Base-by-base conservation (phyloP, 2,329 filamentous ascomycete genomes). In the Cephalotrichum gorgonifer region DNA sequence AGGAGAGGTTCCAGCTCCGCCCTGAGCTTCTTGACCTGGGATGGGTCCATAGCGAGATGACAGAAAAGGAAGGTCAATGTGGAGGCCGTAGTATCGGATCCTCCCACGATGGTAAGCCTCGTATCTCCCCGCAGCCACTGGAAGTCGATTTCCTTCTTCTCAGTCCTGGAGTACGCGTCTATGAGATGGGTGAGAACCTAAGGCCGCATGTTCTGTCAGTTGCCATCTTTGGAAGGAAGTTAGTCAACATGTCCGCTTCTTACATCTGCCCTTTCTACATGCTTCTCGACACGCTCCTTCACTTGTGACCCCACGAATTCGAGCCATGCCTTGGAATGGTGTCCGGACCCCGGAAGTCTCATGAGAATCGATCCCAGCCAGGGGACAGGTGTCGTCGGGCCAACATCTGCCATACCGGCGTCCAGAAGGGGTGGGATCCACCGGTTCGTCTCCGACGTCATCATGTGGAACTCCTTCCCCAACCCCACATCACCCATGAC, bases 401-500 rank as follows among this genome's bases (percentile, higher is more conserved):
- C 44, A 14, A 47, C 44, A 15, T 38, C 44, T 14, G 31, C 17
- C 44, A 47, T 47, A 22, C 44, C 31, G 2, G 33, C 25, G 22
- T 47, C 44, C 8, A 47, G 44, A 8, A 47, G 44, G 12, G 20
- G 20, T 7, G 44, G 93, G 47, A 91, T 98, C 35, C 91, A 97
- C 62, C 82, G 90, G 12, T 93, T 98, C 64, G 93, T 85, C 61
- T 86, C 89, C 55, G 91, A 96, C 62, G 79, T 52, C 14, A 69
- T 55, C 64, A 65, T 64, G 9, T 61, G 54, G 43, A 67, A 69
- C 5, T 58, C 55, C 28, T 60, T 57, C 1, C 62, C 64, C 42
- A 70, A 70, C 4, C 63, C 66, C 33, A 71, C 55, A 44, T 70
- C 64, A 2, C 64, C 67, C 67, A 70, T 68, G 5, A 69, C 58